Evolutionary conservation across 164 flowering plant genomes (phyloP).

Genomic region (Akebia trifoliata): DNA sequence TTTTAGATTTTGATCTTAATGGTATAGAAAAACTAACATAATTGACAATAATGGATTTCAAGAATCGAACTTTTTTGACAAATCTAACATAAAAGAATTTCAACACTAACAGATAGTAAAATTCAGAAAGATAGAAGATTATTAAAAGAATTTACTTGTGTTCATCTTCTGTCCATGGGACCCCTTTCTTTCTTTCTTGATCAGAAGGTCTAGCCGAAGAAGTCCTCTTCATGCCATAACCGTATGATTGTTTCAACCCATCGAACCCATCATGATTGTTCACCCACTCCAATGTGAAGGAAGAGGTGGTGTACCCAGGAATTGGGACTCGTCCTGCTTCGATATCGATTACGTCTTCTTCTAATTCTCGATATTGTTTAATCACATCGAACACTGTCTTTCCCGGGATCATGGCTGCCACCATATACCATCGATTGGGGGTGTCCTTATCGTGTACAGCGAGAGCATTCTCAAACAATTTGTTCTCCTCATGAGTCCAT

Average conservation of each 20-base stretch:
- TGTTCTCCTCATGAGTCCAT: slow-evolving; percentile 70
- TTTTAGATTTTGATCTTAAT: no score
- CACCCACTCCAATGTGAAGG: slow-evolving; percentile 51
- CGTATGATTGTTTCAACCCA: no score
- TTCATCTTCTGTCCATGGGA: no score
- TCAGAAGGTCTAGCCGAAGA: slow-evolving; percentile 33
- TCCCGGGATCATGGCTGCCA: slow-evolving; percentile 62
- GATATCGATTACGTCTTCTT: slow-evolving; percentile 56
- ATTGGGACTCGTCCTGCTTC: slow-evolving; percentile 63
- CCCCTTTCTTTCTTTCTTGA: slow-evolving; percentile 66
- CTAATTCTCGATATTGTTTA: slow-evolving; percentile 53
- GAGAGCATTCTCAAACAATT: no score
- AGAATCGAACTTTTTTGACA: no score
- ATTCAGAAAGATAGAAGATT: no score
- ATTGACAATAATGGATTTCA: no score
- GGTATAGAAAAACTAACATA: no score
- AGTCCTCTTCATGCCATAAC: slow-evolving; percentile 35
- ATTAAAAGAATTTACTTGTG: slow-evolving; percentile 41
- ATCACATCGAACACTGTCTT: slow-evolving; percentile 54
- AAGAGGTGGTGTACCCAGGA: slow-evolving; percentile 37
- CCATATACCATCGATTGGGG: slow-evolving; percentile 61
- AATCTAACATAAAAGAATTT: no score
- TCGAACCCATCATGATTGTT: slow-evolving; percentile 18
- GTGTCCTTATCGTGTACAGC: slow-evolving; percentile 49
- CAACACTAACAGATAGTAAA: neutral